These are phyloP conservation scores for Euphorbia lathyris DNA, from an alignment of 345 rosid genomes.

Conservation along the genomic window DNA sequence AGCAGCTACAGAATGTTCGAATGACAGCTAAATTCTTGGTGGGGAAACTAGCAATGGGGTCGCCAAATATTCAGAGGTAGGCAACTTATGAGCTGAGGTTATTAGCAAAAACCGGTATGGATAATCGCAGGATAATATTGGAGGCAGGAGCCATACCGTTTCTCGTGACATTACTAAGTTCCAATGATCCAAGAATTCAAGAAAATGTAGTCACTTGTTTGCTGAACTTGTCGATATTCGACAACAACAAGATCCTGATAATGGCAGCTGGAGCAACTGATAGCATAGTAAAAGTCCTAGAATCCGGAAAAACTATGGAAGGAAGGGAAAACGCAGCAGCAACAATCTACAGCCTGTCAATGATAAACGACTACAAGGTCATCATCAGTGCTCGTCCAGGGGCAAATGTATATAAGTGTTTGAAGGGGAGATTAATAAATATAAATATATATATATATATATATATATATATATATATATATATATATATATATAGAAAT, in stretches of 20 bases:
- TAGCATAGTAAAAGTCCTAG: conserved; percentile 46
- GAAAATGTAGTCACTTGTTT: conserved; percentile 67
- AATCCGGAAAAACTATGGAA: conserved; percentile 62
- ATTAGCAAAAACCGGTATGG: conserved; percentile 66
- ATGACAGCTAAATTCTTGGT: conserved; percentile 73
- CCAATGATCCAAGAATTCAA: conserved; percentile 53
- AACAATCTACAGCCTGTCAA: conserved; percentile 56
- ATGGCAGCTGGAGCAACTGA: conserved; percentile 65
- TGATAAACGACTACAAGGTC: conserved; percentile 51
- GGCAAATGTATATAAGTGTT: no score
- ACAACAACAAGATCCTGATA: conserved; percentile 56
- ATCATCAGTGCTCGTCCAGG: conserved; percentile 42
- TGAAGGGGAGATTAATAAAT: no score
- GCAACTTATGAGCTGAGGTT: conserved; percentile 68
- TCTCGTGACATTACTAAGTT: conserved; percentile 45
- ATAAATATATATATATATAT: no score
- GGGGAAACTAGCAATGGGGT: conserved; percentile 70
- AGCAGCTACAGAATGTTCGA: conserved; percentile 44
- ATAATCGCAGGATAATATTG: conserved; percentile 48
- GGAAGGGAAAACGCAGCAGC: conserved; percentile 73
- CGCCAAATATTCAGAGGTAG: conserved; percentile 52
- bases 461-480: no score
- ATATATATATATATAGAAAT: no score
- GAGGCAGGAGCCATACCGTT: conserved; percentile 74
- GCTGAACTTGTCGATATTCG: conserved; percentile 59